Evolutionary conservation across 192 early-diverging fungal genomes (phyloP), one percentile per base, ranked within the genome.

Genomic region (Kappamyces sp.): DNA sequence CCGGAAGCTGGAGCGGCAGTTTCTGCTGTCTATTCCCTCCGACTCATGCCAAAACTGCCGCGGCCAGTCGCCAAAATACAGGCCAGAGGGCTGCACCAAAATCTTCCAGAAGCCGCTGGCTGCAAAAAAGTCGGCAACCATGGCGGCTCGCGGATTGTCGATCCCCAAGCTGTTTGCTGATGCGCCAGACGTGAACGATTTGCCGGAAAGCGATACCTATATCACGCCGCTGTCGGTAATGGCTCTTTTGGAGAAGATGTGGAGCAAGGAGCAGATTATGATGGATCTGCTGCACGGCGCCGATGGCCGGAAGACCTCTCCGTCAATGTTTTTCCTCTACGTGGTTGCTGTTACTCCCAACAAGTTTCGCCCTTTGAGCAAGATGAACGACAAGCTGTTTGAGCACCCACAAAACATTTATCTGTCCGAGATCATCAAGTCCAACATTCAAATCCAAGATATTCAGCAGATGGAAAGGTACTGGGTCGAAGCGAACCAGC

Each of bases 331-430:
- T 71, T 99, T 99, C 75, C 70, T 96, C 48, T 89, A 97, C 36
- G 83, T 83, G 15, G 73, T 99, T 14, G 81, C 92, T 0, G 95
- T 99, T 30, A 71, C 94, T 11, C 96, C 96, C 34, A 91, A 84
- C 49, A 81, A 87, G 54, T 98, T 96, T 81, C 88, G 96, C 12
- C 96, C 96, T 34, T 81, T 92, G 30, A 88, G 89, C 1, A 83
- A 91, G 52, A 88, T 96, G 84, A 82, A 79, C 53, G 95, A 95
- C 59, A 83, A 87, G 66, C 54, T 86, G 12, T 90, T 88, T 72
- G 94, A 98, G 68, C 88, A 93, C 72, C 87, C 92, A n/a, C 94
- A 97, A 69, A 99, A 96, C 76, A 83, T 86, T 52, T 81, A 89
- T 40, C 75, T 98, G 58, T 81, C 79, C 45, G 78, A 82, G 36